Evolutionary conservation across 179 eudicot species (phyloP).

Genomic region (Beta lomatogona): DNA sequence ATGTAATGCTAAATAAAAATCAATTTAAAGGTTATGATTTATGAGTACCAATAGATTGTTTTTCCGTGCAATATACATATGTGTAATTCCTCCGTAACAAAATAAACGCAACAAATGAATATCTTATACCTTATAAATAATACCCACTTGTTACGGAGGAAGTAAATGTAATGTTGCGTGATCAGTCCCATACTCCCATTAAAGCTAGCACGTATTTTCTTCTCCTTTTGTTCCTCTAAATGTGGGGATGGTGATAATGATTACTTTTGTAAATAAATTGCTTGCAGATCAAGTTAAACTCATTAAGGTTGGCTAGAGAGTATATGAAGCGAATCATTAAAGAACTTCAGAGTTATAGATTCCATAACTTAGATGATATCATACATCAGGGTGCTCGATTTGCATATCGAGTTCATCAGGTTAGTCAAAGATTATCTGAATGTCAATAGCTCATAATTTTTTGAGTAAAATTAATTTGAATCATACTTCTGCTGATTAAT

Average conservation of each 20-base stretch:
- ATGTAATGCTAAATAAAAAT: too few relatives aligned
- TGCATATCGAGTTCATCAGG: conserved; percentile 82
- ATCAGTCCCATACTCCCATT: too few relatives aligned
- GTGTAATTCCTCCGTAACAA: too few relatives aligned
- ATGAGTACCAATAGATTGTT: too few relatives aligned
- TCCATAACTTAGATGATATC: conserved; percentile 46
- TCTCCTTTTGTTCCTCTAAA: background rate
- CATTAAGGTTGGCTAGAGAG: conserved; percentile 58
- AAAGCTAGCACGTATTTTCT: too few relatives aligned
- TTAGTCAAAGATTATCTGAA: background rate
- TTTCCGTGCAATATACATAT: too few relatives aligned
- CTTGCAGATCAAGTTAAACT: conserved; percentile 56
- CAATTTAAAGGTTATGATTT: too few relatives aligned
- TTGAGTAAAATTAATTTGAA: background rate
- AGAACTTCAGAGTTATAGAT: conserved; percentile 44
- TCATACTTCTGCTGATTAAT: background rate
- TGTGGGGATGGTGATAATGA: background rate
- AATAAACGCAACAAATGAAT: background rate
- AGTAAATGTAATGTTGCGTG: too few relatives aligned
- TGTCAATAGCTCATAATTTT: background rate
- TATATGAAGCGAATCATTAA: conserved; percentile 49
- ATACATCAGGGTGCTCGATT: conserved; percentile 69
- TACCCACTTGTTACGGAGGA: too few relatives aligned
- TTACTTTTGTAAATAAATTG: background rate
- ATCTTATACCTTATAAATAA: background rate